phyloP scores from a whole-genome alignment of 208 protist genomes.

The Leishmania amazonensis region DNA sequence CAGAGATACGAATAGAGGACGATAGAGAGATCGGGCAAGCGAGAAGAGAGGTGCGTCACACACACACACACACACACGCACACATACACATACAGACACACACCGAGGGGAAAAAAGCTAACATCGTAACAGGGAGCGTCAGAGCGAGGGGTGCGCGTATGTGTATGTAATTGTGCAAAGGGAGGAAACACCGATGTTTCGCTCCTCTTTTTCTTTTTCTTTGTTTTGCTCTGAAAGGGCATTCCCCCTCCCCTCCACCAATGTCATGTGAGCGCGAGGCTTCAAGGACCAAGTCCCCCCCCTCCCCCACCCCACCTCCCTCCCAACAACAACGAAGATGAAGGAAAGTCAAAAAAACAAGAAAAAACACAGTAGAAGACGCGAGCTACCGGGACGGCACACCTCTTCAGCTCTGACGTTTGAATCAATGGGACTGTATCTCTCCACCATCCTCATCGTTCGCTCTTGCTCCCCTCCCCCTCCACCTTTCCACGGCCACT shows the following conservation, averaged over 20 bases:
- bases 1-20: background rate
- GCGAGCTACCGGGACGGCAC: background rate
- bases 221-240: no score
- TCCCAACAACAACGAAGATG: background rate
- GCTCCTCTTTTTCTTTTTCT: background rate
- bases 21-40: background rate
- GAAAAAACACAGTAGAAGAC: constrained; percentile 2
- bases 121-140: background rate
- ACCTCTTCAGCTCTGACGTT: background rate
- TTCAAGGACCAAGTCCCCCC: background rate
- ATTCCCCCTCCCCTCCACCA: no score
- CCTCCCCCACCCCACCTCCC: no score
- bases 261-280: background rate
- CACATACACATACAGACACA: background rate
- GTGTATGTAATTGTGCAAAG: background rate
- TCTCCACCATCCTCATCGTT: background rate
- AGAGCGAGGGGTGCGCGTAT: background rate
- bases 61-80: background rate
- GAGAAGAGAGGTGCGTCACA: background rate
- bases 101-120: background rate
- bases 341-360: background rate
- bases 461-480: background rate
- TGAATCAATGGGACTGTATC: background rate
- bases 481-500: background rate
- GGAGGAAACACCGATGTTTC: background rate